phyloP scores from a whole-genome alignment of 306 rosid genomes.

The Echinosophora koreensis region DNA sequence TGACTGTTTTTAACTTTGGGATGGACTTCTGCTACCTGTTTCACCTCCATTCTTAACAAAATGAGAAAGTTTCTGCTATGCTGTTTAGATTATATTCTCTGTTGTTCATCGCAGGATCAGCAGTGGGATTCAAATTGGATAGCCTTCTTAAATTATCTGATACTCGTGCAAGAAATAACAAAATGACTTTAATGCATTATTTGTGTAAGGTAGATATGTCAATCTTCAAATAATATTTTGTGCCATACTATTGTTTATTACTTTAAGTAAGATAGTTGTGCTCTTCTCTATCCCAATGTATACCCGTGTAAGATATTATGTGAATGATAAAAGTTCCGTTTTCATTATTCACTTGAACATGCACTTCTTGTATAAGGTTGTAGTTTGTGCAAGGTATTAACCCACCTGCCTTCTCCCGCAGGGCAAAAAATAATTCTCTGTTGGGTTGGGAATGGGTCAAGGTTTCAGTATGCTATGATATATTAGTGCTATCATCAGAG shows the following conservation, averaged over 20 bases:
- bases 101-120: slow-evolving; percentile 78
- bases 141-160: slow-evolving; percentile 98
- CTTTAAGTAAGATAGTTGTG: slow-evolving; percentile 22
- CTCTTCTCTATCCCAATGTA: slow-evolving; percentile 12
- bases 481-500: not conserved
- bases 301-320: not conserved
- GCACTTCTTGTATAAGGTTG: not conserved
- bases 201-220: slow-evolving; percentile 82
- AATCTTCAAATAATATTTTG: slow-evolving; percentile 34
- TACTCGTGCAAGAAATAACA: slow-evolving; percentile 98
- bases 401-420: not conserved
- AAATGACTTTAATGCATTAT: slow-evolving; percentile 99
- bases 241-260: not conserved
- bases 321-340: slow-evolving; percentile 13
- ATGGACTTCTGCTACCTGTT: slow-evolving; percentile 22
- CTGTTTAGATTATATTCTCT: slow-evolving; percentile 33
- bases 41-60: slow-evolving; percentile 28
- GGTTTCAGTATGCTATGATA: not conserved
- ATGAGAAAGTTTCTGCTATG: slow-evolving; percentile 28
- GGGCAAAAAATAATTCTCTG: not conserved
- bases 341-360: slow-evolving; percentile 15
- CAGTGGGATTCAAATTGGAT: slow-evolving; percentile 97
- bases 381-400: not conserved
- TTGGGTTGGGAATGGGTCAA: not conserved
- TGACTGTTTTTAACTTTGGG: slow-evolving; percentile 33